Evolutionary conservation across 2,329 filamentous ascomycete genomes (phyloP).

Genomic region (Mollisiaceae sp.): DNA sequence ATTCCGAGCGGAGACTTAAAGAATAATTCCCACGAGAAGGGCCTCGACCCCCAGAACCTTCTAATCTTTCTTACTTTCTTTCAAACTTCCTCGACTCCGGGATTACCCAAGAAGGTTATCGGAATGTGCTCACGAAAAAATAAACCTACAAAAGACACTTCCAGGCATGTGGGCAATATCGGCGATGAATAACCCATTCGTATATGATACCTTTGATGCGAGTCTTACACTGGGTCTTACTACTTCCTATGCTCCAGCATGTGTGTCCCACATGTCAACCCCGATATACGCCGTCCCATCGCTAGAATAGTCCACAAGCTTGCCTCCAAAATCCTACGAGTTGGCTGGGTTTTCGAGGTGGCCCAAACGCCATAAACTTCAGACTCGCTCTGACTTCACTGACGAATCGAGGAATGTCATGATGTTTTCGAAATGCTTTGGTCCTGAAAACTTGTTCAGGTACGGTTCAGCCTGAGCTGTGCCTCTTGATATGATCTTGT

Average conservation of each 20-base stretch:
- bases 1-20: no score
- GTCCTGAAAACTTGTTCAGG: neutral
- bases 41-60: neutral
- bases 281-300: slow-evolving; percentile 12
- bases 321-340: neutral
- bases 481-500: neutral
- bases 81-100: no score
- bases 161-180: slow-evolving; percentile 75
- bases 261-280: slow-evolving; percentile 11
- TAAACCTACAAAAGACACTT: slow-evolving; percentile 46
- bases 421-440: neutral
- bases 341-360: neutral
- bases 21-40: no score
- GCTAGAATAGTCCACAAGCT: neutral
- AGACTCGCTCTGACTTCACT: neutral
- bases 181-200: slow-evolving; percentile 70
- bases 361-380: neutral
- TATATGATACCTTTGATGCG: slow-evolving; percentile 67
- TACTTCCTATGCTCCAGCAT: neutral
- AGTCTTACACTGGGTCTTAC: slow-evolving; percentile 64
- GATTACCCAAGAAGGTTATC: no score
- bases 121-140: neutral
- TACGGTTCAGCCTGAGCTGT: neutral
- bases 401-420: neutral
- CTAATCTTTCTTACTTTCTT: neutral